These are phyloP conservation scores for Juglanconis juglandina DNA, from an alignment of 2,329 filamentous ascomycete species.

Conservation along the genomic window DNA sequence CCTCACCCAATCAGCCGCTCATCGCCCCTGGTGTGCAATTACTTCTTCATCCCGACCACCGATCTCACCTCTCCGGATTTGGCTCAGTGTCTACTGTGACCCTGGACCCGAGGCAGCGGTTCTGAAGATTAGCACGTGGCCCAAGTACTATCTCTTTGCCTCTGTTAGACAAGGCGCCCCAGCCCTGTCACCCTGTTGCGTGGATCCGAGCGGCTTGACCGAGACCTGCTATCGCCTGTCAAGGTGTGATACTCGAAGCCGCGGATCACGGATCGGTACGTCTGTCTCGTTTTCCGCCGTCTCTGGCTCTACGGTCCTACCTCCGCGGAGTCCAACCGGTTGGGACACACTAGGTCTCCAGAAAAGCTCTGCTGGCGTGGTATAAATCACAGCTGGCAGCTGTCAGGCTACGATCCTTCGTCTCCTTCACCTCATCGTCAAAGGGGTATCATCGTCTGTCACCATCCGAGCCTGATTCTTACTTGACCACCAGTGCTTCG, in stretches of 20 bases:
- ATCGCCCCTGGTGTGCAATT: not conserved
- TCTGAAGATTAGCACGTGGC: constrained; percentile 11
- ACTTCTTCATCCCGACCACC: constrained; percentile 7
- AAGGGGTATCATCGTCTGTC: not conserved
- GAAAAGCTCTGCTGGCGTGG: not conserved
- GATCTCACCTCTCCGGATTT: constrained; percentile 4
- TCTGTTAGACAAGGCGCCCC: not conserved
- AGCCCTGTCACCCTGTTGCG: not conserved
- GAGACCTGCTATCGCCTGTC: not conserved
- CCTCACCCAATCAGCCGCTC: constrained; percentile 9
- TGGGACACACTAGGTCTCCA: not conserved
- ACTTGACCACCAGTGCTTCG: not conserved
- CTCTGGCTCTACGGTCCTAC: not conserved
- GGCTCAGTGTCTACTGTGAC: not conserved
- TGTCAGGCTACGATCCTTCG: not conserved
- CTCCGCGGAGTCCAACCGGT: constrained; percentile 5
- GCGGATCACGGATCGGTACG: not conserved
- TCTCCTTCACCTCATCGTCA: not conserved
- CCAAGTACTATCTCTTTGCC: not conserved
- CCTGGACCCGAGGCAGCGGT: constrained; percentile 6
- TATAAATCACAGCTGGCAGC: constrained; percentile 14
- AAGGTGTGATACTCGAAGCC: constrained; percentile 9
- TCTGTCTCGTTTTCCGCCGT: not conserved
- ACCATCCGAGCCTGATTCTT: not conserved
- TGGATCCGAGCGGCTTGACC: not conserved